Conservation (phyloP, 768 basidiomycete species). For the Termitomyces sp. region DNA sequence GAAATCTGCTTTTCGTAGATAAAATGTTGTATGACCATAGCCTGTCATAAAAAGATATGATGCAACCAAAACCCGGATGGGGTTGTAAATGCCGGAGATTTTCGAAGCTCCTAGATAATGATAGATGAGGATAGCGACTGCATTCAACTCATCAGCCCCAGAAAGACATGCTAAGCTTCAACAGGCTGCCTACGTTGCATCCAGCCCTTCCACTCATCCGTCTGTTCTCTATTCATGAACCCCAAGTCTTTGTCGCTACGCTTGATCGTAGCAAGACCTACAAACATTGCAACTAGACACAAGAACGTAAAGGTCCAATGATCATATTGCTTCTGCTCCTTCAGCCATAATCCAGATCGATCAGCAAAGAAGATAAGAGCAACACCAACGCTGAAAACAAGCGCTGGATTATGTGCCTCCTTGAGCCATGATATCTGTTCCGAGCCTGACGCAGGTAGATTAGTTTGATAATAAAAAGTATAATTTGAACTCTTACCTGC, state of each 20-base stretch:
- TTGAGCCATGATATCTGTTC: slow-evolving; percentile 17
- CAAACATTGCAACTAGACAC: slow-evolving; percentile 43
- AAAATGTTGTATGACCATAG: slow-evolving; percentile 86
- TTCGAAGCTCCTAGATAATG: slow-evolving; percentile 90
- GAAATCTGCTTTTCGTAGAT: slow-evolving; percentile 87
- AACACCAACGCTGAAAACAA: slow-evolving; percentile 63
- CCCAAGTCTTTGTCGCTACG: slow-evolving; percentile 79
- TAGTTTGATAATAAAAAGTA: not conserved
- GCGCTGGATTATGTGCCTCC: slow-evolving; percentile 38
- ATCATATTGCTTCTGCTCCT: slow-evolving; percentile 84
- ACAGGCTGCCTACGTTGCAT: slow-evolving; percentile 72
- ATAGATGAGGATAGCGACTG: slow-evolving; percentile 88
- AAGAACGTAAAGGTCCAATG: slow-evolving; percentile 62
- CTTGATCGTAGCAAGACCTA: slow-evolving; percentile 63
- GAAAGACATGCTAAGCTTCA: not conserved
- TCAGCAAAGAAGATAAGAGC: slow-evolving; percentile 76
- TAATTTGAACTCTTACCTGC: slow-evolving; percentile 14
- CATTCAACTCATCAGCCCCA: slow-evolving; percentile 6
- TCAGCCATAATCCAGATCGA: slow-evolving; percentile 81
- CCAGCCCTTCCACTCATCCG: slow-evolving; percentile 98
- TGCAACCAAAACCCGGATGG: slow-evolving; percentile 83
- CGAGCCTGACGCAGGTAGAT: slow-evolving; percentile 1
- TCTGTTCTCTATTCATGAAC: slow-evolving; percentile 88
- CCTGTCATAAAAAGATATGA: slow-evolving; percentile 92
- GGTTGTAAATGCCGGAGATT: slow-evolving; percentile 90